Percentiles rank a stretch among this genome's conserved stretches.
These are phyloP conservation scores for Tuber borchii DNA, from an alignment of 495 filamentous ascomycete species.

Conservation along the genomic window DNA sequence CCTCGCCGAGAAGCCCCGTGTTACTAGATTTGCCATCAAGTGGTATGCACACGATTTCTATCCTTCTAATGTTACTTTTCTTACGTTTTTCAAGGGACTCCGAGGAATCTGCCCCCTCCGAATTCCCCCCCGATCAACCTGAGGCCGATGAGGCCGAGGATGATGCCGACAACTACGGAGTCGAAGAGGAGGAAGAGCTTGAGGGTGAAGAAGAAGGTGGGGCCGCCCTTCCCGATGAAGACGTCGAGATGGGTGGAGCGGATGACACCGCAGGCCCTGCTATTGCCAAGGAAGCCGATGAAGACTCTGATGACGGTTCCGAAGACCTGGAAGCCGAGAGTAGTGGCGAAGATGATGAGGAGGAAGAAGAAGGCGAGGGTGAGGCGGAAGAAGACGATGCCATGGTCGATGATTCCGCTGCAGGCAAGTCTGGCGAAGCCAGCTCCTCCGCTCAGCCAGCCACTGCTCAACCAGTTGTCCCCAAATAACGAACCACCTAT, in stretches of 20 bases:
- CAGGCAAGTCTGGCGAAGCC: constrained; percentile 24
- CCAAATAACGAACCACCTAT: constrained; percentile 19
- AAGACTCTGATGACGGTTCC: constrained; percentile 76
- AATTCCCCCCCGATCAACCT: constrained; percentile 95
- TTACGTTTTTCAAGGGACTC: constrained; percentile 62
- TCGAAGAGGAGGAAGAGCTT: constrained; percentile 74
- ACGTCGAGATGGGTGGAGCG: constrained; percentile 46
- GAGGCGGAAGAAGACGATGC: constrained; percentile 69
- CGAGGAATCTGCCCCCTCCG: constrained; percentile 87
- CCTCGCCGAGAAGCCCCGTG: constrained; percentile 91
- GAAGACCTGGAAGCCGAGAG: constrained; percentile 96
- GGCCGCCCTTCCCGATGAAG: constrained; percentile 33
- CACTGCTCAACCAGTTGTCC: constrained; percentile 10
- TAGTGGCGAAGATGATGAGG: constrained; percentile 78
- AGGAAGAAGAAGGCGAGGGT: constrained; percentile 58
- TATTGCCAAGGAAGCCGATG: constrained; percentile 63
- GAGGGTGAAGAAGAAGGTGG: constrained; percentile 52
- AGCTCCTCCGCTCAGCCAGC: constrained; percentile 19
- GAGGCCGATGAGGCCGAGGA: constrained; percentile 83
- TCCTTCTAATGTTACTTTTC: neutral
- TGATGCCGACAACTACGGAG: constrained; percentile 78
- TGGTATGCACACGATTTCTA: constrained; percentile 55
- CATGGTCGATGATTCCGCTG: constrained; percentile 33
- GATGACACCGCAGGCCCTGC: constrained; percentile 46
- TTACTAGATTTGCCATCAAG: constrained; percentile 98